phyloP scores from a whole-genome alignment of 805 yeast genomes.

The Metschnikowia cubensis region DNA sequence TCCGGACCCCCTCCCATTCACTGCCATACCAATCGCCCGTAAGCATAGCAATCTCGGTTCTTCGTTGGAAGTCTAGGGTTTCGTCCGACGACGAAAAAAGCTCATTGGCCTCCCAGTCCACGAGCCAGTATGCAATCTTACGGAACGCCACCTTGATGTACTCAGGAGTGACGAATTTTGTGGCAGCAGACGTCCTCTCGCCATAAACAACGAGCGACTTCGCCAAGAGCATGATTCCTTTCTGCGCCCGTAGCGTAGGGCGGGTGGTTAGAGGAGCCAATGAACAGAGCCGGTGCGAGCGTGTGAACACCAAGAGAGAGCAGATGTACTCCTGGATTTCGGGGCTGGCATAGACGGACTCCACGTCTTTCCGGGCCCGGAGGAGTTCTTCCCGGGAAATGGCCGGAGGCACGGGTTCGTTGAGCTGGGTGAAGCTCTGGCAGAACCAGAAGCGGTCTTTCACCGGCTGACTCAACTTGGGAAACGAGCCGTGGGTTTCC shows the following conservation, averaged over 20 bases:
- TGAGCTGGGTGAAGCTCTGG: constrained; percentile 9
- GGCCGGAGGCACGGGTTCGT: neutral
- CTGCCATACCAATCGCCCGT: constrained; percentile 45
- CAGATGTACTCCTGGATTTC: constrained; percentile 35
- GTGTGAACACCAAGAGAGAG: constrained; percentile 33
- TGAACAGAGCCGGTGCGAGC: constrained; percentile 39
- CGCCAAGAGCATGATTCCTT: constrained; percentile 26
- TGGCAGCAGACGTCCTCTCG: neutral
- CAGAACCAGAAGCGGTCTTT: constrained; percentile 19
- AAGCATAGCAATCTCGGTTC: constrained; percentile 29
- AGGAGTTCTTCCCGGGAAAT: neutral
- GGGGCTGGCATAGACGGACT: constrained; percentile 28
- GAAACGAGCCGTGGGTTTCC: constrained; percentile 3
- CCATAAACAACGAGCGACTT: constrained; percentile 25
- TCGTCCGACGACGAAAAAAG: constrained; percentile 10
- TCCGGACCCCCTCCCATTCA: constrained; percentile 32
- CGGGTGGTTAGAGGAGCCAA: constrained; percentile 35
- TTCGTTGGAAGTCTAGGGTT: constrained; percentile 15
- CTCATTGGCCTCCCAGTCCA: constrained; percentile 37
- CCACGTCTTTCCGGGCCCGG: constrained; percentile 7
- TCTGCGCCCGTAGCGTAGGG: constrained; percentile 30
- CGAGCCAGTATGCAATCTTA: constrained; percentile 41
- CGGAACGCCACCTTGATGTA: constrained; percentile 35
- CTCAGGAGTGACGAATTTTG: constrained; percentile 35
- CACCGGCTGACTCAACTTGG: constrained; percentile 13